These are phyloP conservation scores for Chytriomyces confervae DNA, from an alignment of 192 early-diverging fungal genomes.

Conservation along the genomic window DNA sequence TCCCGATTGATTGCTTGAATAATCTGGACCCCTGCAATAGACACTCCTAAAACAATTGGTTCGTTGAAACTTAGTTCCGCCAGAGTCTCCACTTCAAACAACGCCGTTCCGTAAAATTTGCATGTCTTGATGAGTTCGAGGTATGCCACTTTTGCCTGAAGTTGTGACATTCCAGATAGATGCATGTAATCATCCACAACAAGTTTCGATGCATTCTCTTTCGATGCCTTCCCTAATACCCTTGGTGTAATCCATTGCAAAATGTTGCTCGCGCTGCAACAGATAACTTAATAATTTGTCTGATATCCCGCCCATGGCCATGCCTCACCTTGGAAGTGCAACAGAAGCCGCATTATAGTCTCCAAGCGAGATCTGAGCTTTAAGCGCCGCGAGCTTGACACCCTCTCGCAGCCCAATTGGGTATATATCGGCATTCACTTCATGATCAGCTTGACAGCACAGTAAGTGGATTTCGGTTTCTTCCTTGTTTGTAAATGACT, in stretches of 20 bases:
- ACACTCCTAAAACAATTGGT: slow-evolving; percentile 53
- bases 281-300: neutral
- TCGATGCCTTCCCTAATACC: slow-evolving; percentile 46
- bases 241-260: slow-evolving; percentile 43
- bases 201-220: slow-evolving; percentile 45
- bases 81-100: slow-evolving; percentile 54
- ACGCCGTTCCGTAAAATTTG: slow-evolving; percentile 51
- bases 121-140: slow-evolving; percentile 49
- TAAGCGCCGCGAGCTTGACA: slow-evolving; percentile 55
- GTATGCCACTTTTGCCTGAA: slow-evolving; percentile 49
- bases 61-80: slow-evolving; percentile 55
- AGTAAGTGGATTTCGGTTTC: slow-evolving; percentile 52
- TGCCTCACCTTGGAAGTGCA: slow-evolving; percentile 38
- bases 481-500: slow-evolving; percentile 39
- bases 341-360: slow-evolving; percentile 45
- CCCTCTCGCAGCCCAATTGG: slow-evolving; percentile 48
- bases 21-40: slow-evolving; percentile 51
- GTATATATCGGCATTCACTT: slow-evolving; percentile 53
- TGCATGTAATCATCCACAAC: slow-evolving; percentile 54
- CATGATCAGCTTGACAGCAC: slow-evolving; percentile 55
- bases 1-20: slow-evolving; percentile 51
- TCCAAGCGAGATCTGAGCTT: slow-evolving; percentile 55
- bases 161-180: slow-evolving; percentile 36
- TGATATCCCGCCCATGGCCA: neutral
- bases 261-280: slow-evolving; percentile 36